Evolutionary conservation across 2,329 filamentous ascomycete genomes (phyloP).

Genomic region (Talaromyces sp.): DNA sequence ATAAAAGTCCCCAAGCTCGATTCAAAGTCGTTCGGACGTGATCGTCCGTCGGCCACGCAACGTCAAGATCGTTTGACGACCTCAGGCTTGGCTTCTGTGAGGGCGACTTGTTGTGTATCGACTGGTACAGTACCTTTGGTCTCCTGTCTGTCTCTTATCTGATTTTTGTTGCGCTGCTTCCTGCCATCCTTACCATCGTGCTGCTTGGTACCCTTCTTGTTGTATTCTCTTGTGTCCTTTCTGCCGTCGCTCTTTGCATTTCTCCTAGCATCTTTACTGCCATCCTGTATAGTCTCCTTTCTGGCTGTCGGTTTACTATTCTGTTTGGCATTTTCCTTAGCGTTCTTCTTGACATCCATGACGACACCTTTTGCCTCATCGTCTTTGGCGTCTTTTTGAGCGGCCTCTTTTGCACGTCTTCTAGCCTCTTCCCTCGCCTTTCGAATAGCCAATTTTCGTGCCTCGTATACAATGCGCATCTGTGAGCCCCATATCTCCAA

Average conservation of each 20-base stretch:
- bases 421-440: not conserved
- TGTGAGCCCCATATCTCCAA: constrained; percentile 35
- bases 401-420: not conserved
- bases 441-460: not conserved
- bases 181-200: not conserved
- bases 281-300: too few relatives aligned
- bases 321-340: not conserved
- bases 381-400: not conserved
- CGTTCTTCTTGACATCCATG: not conserved
- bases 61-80: not conserved
- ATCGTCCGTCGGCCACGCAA: not conserved
- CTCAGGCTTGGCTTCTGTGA: not conserved
- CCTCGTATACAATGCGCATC: not conserved
- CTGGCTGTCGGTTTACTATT: too few relatives aligned
- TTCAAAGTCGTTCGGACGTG: not conserved
- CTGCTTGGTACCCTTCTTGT: not conserved
- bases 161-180: not conserved
- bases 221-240: not conserved
- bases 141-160: not conserved
- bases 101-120: not conserved
- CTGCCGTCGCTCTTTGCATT: not conserved
- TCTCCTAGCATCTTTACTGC: not conserved
- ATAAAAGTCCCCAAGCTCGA: not conserved
- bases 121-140: not conserved
- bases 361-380: not conserved